Evolutionary conservation across 1,284 basidiomycete genomes (phyloP), one percentile per base, ranked within the genome.

Genomic region (Caloboletus inedulis): DNA sequence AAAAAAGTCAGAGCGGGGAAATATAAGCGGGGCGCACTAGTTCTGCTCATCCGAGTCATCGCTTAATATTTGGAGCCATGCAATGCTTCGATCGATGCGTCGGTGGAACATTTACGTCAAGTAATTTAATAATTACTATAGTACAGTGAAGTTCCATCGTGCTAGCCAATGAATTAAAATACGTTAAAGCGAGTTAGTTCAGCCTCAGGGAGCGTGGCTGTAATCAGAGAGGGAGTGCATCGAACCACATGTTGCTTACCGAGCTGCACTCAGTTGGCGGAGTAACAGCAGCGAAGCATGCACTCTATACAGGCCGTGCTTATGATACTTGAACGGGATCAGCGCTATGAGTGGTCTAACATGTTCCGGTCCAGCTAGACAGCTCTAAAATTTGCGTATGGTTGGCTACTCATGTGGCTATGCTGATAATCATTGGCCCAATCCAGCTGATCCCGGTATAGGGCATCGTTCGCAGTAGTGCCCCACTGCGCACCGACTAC

Each of bases 321-420:
- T 36, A n/a, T 19, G 10, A 12, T 12, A 12, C 18, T 10, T 13
- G 31, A n/a, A n/a, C n/a, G n/a, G n/a, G n/a, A n/a, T n/a, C n/a
- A n/a, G n/a, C n/a, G n/a, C n/a, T n/a, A n/a, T n/a, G n/a, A n/a
- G n/a, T n/a, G n/a, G n/a, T n/a, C n/a, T n/a, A n/a, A n/a, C n/a
- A n/a, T n/a, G n/a, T n/a, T n/a, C n/a, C n/a, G n/a, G n/a, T n/a
- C n/a, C n/a, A n/a, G n/a, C n/a, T n/a, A n/a, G n/a, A n/a, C n/a
- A n/a, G n/a, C n/a, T n/a, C n/a, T n/a, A n/a, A n/a, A n/a, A n/a
- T n/a, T 35, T 35, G 34, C 34, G 8, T n/a, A n/a, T 23, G 0
- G 34, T 3, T 23, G 23, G 27, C 44, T 39, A 27, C 19, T 46
- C 18, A 16, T 46, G 59, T 68, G 65, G 62, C 62, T 66, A 46